Conservation (phyloP, 768 basidiomycete genomes). For the Rhizopogon rudus region DNA sequence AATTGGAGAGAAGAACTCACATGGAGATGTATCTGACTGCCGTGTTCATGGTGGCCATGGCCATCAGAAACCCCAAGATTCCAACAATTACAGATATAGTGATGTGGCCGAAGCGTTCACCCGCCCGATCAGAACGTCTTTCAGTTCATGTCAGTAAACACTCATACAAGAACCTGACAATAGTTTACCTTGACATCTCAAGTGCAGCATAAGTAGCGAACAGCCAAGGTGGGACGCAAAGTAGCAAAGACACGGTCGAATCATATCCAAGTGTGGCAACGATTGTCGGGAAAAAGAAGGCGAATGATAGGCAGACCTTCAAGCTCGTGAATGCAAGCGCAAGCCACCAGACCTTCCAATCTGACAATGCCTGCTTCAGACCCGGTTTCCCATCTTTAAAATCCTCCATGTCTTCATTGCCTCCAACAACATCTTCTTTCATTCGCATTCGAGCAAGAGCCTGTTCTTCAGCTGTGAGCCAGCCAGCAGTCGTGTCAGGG, state of each 20-base stretch:
- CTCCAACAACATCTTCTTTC: slow-evolving; percentile 57
- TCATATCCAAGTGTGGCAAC: slow-evolving; percentile 66
- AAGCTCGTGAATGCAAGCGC: slow-evolving; percentile 56
- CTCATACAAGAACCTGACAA: not conserved
- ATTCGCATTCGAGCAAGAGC: slow-evolving; percentile 55
- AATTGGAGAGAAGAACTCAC: slow-evolving; percentile 25
- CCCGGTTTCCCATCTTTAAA: slow-evolving; percentile 35
- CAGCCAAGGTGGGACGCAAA: slow-evolving; percentile 69
- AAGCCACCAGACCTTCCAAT: slow-evolving; percentile 86
- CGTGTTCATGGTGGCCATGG: slow-evolving; percentile 58
- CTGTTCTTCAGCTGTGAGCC: slow-evolving; percentile 56
- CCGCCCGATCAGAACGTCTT: slow-evolving; percentile 65
- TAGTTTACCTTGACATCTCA: slow-evolving; percentile 40
- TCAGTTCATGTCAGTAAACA: not conserved
- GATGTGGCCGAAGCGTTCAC: slow-evolving; percentile 72
- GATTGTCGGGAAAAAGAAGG: slow-evolving; percentile 77
- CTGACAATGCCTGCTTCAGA: slow-evolving; percentile 54
- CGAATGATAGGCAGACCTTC: slow-evolving; percentile 62
- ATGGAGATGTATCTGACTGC: slow-evolving; percentile 61
- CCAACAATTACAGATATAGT: slow-evolving; percentile 48
- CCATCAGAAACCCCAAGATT: slow-evolving; percentile 63
- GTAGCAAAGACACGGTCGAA: slow-evolving; percentile 59
- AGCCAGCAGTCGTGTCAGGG: slow-evolving; percentile 49
- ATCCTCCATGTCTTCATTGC: slow-evolving; percentile 40
- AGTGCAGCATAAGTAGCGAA: slow-evolving; percentile 58